phyloP scores from a whole-genome alignment of 2,329 filamentous ascomycete genomes.

The Neopestalotiopsis rosae region DNA sequence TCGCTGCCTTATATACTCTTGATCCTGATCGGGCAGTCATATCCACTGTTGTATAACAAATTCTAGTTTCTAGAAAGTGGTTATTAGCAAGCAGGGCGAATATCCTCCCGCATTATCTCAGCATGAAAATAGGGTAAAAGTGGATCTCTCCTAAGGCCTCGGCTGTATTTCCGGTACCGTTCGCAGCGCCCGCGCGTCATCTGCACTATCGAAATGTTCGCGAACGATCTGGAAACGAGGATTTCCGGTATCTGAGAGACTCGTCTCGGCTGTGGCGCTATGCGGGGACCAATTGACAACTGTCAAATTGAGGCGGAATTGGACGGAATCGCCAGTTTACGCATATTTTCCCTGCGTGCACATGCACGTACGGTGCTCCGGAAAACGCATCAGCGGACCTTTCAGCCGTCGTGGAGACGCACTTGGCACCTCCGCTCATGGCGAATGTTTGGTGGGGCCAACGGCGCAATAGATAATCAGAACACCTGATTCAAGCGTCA shows the following conservation, averaged over 20 bases:
- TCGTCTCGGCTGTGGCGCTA: background rate
- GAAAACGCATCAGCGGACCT: background rate
- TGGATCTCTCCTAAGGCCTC: constrained; percentile 4
- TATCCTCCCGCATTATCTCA: constrained; percentile 13
- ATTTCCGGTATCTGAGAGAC: background rate
- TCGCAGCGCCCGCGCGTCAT: background rate
- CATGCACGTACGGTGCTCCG: too few relatives aligned
- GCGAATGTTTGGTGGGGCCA: background rate
- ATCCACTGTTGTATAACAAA: background rate
- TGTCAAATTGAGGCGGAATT: background rate
- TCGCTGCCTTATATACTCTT: constrained; percentile 2
- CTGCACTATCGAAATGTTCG: background rate
- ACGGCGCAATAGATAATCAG: background rate
- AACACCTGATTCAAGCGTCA: background rate
- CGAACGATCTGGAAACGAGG: background rate
- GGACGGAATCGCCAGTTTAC: background rate
- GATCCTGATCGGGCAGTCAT: background rate
- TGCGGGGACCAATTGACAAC: background rate
- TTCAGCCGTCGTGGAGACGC: too few relatives aligned
- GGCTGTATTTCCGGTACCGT: constrained; percentile 2
- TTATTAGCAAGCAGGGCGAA: constrained; percentile 6
- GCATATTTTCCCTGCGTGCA: too few relatives aligned
- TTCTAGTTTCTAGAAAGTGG: background rate
- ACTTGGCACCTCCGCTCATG: background rate
- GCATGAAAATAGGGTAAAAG: background rate